These are phyloP conservation scores for Quercus robur DNA, from an alignment of 306 rosid species.

Conservation along the genomic window DNA sequence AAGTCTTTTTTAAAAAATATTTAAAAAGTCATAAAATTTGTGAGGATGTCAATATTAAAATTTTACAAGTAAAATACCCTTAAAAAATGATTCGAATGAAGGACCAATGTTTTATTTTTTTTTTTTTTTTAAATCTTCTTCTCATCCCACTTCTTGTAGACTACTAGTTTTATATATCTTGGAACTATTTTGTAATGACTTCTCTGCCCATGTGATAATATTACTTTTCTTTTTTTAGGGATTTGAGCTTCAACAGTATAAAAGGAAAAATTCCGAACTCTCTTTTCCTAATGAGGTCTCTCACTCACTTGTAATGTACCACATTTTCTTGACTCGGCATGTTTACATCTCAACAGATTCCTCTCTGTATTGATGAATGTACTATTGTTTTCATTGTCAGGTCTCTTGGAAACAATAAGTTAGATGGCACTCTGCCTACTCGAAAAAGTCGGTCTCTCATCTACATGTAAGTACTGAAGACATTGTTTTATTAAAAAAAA, in stretches of 20 bases:
- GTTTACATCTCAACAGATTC: background rate
- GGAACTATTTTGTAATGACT: background rate
- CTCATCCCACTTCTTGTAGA: too few relatives aligned
- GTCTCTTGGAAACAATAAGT: conserved; percentile 76
- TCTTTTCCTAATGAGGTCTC: conserved; percentile 56
- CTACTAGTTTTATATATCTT: too few relatives aligned
- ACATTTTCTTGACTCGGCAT: background rate
- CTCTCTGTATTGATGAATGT: conserved; percentile 6
- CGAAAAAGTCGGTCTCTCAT: conserved; percentile 39
- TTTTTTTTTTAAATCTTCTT: too few relatives aligned
- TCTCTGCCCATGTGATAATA: background rate
- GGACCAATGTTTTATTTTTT: too few relatives aligned
- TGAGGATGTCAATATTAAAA: too few relatives aligned
- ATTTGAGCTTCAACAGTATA: conserved; percentile 82
- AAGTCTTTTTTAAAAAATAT: too few relatives aligned
- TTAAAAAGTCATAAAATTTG: rapidly evolving
- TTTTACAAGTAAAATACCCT: too few relatives aligned
- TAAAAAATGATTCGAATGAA: too few relatives aligned
- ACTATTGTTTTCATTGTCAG: conserved; percentile 25
- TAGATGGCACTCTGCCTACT: conserved; percentile 54
- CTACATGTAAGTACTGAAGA: conserved; percentile 47
- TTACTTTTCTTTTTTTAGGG: conserved; percentile 44
- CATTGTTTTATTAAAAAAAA: background rate
- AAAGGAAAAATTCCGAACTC: conserved; percentile 53
- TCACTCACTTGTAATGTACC: conserved; percentile 51